A percentile compares a stretch with the other conserved stretches of the same genome.
These are phyloP conservation scores for Calocybe cyanea DNA, from an alignment of 768 basidiomycete species.

Conservation along the genomic window DNA sequence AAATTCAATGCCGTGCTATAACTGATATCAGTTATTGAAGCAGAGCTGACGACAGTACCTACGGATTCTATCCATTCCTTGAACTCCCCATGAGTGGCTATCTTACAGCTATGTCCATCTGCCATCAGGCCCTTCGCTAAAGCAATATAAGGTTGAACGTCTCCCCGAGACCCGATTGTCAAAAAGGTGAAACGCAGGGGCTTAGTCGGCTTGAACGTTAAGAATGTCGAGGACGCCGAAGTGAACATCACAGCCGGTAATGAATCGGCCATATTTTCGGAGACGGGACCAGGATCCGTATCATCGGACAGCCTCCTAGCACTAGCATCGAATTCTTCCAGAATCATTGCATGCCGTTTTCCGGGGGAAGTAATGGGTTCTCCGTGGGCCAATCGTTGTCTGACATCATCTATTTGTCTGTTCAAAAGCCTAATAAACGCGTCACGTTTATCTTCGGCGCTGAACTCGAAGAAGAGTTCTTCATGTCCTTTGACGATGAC, in stretches of 20 bases:
- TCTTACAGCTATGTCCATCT: conserved; percentile 85
- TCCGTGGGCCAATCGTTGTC: conserved; percentile 41
- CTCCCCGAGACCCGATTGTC: conserved; percentile 94
- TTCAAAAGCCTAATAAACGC: conserved; percentile 75
- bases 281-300: conserved; percentile 38
- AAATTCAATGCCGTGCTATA: conserved; percentile 92
- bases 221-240: conserved; percentile 91
- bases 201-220: conserved; percentile 91
- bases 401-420: conserved; percentile 73
- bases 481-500: conserved; percentile 94
- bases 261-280: conserved; percentile 62
- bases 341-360: conserved; percentile 68
- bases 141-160: conserved; percentile 98
- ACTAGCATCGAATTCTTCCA: conserved; percentile 78
- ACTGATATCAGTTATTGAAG: conserved; percentile 5
- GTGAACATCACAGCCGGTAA: conserved; percentile 94
- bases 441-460: conserved; percentile 72
- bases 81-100: conserved; percentile 96
- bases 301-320: conserved; percentile 29
- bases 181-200: conserved; percentile 88
- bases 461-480: conserved; percentile 96
- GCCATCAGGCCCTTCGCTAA: conserved; percentile 87
- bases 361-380: conserved; percentile 47
- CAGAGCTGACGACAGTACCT: conserved; percentile 27
- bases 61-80: conserved; percentile 94